phyloP scores from a whole-genome alignment of 2,329 filamentous ascomycete species.

The Aspergillus pseudoviridinutans region DNA sequence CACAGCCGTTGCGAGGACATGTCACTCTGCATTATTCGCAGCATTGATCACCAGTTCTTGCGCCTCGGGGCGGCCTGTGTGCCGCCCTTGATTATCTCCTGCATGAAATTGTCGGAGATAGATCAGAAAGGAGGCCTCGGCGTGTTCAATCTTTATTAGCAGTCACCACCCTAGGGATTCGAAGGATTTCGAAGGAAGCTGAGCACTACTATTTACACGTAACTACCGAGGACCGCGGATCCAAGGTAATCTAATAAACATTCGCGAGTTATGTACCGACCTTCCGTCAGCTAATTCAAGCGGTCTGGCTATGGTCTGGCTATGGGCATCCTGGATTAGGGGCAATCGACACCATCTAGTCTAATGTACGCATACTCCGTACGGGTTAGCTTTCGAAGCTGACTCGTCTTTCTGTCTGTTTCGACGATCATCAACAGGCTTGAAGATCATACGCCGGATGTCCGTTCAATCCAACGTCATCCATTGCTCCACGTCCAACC shows the following conservation, averaged over 20 bases:
- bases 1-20: constrained; percentile 18
- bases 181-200: not conserved
- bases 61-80: constrained; percentile 10
- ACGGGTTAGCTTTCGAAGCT: too few relatives aligned
- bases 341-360: not conserved
- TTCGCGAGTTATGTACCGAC: not conserved
- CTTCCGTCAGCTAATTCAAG: not conserved
- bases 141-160: not conserved
- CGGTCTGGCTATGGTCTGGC: not conserved
- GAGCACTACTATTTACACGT: not conserved
- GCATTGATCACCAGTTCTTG: constrained; percentile 22
- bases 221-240: not conserved
- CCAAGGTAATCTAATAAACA: not conserved
- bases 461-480: not conserved
- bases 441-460: not conserved
- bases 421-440: not conserved
- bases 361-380: too few relatives aligned
- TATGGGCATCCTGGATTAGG: not conserved
- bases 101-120: not conserved
- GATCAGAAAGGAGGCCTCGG: not conserved
- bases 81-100: not conserved
- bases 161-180: not conserved
- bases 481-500: not conserved
- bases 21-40: constrained; percentile 9
- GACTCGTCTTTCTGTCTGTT: not conserved